Percentiles rank a stretch among this genome's conserved stretches.
These are phyloP conservation scores for Cystobasidium onofrii DNA, from an alignment of 768 basidiomycete genomes.

Conservation along the genomic window DNA sequence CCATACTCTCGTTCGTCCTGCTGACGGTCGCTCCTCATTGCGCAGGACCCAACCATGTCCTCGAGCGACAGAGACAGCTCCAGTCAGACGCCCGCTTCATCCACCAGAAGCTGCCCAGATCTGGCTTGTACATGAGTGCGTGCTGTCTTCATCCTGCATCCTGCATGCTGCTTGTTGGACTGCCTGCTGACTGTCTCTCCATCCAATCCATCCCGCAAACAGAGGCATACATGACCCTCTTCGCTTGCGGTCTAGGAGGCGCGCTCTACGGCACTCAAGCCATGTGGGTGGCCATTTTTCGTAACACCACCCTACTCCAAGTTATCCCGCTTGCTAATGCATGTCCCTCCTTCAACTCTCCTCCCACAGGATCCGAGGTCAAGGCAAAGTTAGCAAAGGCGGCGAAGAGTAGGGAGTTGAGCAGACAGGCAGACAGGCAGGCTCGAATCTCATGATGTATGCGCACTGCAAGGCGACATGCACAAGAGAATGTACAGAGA, in stretches of 20 bases:
- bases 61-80: slow-evolving; percentile 9
- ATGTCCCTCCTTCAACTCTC: too few relatives aligned
- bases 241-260: slow-evolving; percentile 29
- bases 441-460: too few relatives aligned
- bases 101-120: slow-evolving; percentile 22
- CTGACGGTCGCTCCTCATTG: not conserved
- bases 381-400: slow-evolving; percentile 3
- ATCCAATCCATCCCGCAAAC: not conserved
- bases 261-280: slow-evolving; percentile 19
- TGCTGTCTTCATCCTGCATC: too few relatives aligned
- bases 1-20: not conserved
- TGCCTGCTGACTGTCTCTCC: not conserved
- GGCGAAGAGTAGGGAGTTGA: not conserved
- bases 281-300: not conserved
- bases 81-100: slow-evolving; percentile 10
- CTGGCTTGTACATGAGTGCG: not conserved
- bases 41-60: slow-evolving; percentile 22
- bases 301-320: too few relatives aligned
- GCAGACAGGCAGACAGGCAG: too few relatives aligned
- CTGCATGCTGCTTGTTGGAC: too few relatives aligned
- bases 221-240: slow-evolving; percentile 33
- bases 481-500: not conserved
- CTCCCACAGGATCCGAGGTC: not conserved
- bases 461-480: too few relatives aligned
- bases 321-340: too few relatives aligned